Evolutionary conservation across 768 basidiomycete genomes (phyloP).

Genomic region (Tricholoma bakamatsutake): DNA sequence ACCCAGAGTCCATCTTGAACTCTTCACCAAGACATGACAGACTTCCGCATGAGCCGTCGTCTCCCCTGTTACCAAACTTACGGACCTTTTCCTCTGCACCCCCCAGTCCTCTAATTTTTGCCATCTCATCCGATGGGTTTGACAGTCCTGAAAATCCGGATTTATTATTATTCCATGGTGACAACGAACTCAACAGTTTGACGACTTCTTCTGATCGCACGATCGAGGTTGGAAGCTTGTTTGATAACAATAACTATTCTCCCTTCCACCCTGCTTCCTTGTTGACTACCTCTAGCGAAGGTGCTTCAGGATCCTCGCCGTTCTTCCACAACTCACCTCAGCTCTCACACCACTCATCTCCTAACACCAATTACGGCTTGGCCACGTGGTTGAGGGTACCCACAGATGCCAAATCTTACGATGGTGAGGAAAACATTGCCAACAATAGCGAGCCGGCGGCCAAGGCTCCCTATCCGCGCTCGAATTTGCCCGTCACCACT

Average conservation of each 20-base stretch:
- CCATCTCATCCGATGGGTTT: neutral
- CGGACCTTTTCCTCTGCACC: neutral
- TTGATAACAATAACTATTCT: neutral
- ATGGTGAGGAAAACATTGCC: neutral
- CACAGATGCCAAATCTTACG: neutral
- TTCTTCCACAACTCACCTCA: neutral
- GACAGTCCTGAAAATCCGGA: neutral
- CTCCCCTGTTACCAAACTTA: neutral
- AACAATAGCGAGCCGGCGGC: neutral
- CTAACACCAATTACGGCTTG: neutral
- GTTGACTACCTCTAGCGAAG: neutral
- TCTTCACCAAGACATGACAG: neutral
- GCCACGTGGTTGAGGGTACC: neutral
- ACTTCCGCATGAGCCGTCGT: too few species aligned
- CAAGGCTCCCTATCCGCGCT: neutral
- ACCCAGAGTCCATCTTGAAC: neutral
- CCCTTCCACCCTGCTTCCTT: neutral
- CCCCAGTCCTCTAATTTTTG: neutral
- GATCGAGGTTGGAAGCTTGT: neutral
- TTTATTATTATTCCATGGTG: neutral
- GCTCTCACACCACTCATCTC: neutral
- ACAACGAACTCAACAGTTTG: neutral
- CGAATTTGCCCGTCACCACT: neutral
- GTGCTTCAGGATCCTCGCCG: neutral
- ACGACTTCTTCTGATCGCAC: neutral